Evolutionary conservation across 495 filamentous ascomycete genomes (phyloP).

Genomic region (Podospora pseudoanserina): DNA sequence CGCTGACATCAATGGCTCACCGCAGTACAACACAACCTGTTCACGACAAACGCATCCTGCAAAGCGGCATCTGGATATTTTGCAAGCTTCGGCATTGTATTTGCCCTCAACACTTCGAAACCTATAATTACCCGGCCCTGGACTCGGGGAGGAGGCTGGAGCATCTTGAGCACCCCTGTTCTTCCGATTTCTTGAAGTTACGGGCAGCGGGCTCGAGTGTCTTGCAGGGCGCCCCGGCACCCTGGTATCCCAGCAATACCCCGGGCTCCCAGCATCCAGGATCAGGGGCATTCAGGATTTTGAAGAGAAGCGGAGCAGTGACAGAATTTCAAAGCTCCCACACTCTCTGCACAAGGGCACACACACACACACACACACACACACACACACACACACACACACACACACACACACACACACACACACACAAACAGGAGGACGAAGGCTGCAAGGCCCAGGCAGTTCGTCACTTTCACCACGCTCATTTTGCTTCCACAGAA

Average conservation of each 20-base stretch:
- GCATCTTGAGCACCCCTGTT: not conserved
- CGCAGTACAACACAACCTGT: not conserved
- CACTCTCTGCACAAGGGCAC: not conserved
- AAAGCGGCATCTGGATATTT: too few relatives aligned
- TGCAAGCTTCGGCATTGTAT: not conserved
- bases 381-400: too few relatives aligned
- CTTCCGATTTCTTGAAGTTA: not conserved
- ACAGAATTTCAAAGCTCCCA: slow-evolving; percentile 8
- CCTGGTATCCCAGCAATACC: not conserved
- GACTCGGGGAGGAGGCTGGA: not conserved
- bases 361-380: too few relatives aligned
- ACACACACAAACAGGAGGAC: not conserved
- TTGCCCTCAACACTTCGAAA: not conserved
- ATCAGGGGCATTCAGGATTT: not conserved
- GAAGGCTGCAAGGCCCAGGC: slow-evolving; percentile 5
- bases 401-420: too few relatives aligned
- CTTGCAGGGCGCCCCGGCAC: slow-evolving; percentile 13
- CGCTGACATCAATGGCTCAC: not conserved
- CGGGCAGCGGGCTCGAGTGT: slow-evolving; percentile 12
- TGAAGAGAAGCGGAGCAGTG: not conserved
- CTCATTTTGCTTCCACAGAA: not conserved
- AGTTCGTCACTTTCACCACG: slow-evolving; percentile 2
- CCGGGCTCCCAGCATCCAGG: not conserved
- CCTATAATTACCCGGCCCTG: not conserved
- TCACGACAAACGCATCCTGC: not conserved